Percentiles rank a stretch among this genome's conserved stretches.
Evolutionary conservation across 352 stramenopile species (phyloP).

Genomic region (Phytophthora foliorum): DNA sequence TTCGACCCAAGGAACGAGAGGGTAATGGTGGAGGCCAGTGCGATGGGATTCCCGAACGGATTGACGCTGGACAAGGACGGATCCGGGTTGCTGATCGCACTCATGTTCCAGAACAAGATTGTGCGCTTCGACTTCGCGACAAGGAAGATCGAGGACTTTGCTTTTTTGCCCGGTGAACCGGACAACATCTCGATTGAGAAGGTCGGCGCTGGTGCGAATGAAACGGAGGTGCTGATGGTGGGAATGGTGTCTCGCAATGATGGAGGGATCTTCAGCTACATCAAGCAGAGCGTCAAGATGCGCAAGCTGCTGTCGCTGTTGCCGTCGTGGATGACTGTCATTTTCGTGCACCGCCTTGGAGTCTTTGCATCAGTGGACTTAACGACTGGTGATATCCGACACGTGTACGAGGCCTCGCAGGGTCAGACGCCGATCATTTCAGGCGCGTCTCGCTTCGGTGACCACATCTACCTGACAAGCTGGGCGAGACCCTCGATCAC

Average conservation of each 20-base stretch:
- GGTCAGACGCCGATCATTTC: constrained; percentile 53
- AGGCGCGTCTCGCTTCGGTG: constrained; percentile 48
- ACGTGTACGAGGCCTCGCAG: constrained; percentile 59
- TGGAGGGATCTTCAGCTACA: constrained; percentile 39
- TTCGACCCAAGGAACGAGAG: constrained; percentile 46
- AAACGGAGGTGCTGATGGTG: constrained; percentile 50
- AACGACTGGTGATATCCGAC: constrained; percentile 47
- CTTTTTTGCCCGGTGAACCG: constrained; percentile 61
- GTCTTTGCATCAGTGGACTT: constrained; percentile 61
- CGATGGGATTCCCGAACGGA: constrained; percentile 60
- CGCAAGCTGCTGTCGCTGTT: constrained; percentile 69
- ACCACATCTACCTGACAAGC: constrained; percentile 67
- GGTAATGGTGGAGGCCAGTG: constrained; percentile 40
- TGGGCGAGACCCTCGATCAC: constrained; percentile 54
- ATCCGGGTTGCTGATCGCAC: constrained; percentile 51
- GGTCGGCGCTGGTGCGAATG: constrained; percentile 33
- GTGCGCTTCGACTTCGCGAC: constrained; percentile 58
- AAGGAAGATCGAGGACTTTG: constrained; percentile 61
- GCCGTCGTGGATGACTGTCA: constrained; percentile 44
- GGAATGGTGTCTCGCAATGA: constrained; percentile 46
- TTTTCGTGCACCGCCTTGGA: constrained; percentile 44
- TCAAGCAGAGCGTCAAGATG: constrained; percentile 52
- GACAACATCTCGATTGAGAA: constrained; percentile 63
- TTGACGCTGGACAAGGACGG: constrained; percentile 53
- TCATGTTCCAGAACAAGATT: constrained; percentile 69